Evolutionary conservation across 2,329 filamentous ascomycete genomes (phyloP), one percentile per base, ranked within the genome.

Genomic region (Talaromyces marneffei): DNA sequence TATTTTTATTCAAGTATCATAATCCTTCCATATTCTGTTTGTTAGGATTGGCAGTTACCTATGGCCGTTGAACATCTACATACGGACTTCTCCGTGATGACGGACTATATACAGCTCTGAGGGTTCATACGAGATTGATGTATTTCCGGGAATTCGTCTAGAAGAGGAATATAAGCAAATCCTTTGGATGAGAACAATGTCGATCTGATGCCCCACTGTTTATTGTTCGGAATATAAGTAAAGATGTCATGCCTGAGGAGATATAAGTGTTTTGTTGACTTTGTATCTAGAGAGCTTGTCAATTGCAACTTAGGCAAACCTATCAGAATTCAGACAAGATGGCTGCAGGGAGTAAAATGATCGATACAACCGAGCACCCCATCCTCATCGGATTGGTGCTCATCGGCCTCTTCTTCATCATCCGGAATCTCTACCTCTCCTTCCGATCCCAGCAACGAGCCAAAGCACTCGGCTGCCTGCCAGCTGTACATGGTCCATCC

Each of bases 401-500:
- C 16, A 18, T 61, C 14, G 14, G n/a, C 23, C 27, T 57, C 42
- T n/a, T 61, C 9, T 3, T 57, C 42, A 6, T 57, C 33, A 35
- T 61, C 7, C 33, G 54, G 23, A 48, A 40, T 23, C 18, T 61
- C 23, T 61, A 52, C 33, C 18, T 23, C 18, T 52, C 59, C 8
- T 31, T 55, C 12, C 37, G 29, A 25, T 57, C 59, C 37, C 40
- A 37, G 25, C 52, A 50, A 29, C 59, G 29, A 31, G 59, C 52
- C 1, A 61, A 27, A 29, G 20, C 31, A 7, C 59, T 61, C 27
- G 59, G 59, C 31, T 61, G 59, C 23, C 23, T 48, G 35, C 59
- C 59, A 25, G 59, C 29, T 27, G 53, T 61, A 9, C 37, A 61
- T 18, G 59, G 59, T 18, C 40, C 52, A 14, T 61, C 59, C 2